These are phyloP conservation scores for Vanrija pseudolonga DNA, from an alignment of 1,284 basidiomycete species.

Conservation along the genomic window DNA sequence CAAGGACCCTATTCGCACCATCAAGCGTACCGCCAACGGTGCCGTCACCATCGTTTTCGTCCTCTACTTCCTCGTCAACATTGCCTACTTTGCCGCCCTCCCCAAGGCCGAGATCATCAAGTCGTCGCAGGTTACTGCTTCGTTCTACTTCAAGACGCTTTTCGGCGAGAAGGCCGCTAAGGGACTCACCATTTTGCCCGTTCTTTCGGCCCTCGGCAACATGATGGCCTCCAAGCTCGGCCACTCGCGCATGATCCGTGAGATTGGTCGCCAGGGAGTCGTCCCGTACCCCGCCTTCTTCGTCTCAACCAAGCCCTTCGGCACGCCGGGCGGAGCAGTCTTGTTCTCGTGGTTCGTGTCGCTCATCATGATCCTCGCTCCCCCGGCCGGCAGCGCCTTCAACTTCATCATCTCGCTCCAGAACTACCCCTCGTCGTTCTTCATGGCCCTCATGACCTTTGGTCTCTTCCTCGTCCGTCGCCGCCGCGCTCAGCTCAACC, in stretches of 20 bases:
- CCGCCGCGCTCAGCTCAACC: slow-evolving; percentile 42
- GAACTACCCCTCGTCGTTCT: slow-evolving; percentile 51
- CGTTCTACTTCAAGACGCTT: slow-evolving; percentile 41
- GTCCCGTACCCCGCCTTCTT: slow-evolving; percentile 38
- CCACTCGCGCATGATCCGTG: slow-evolving; percentile 50
- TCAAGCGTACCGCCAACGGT: slow-evolving; percentile 27
- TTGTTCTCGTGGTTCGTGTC: slow-evolving; percentile 54
- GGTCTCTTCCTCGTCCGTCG: slow-evolving; percentile 52
- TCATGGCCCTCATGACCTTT: slow-evolving; percentile 48
- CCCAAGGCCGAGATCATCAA: slow-evolving; percentile 35
- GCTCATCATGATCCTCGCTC: slow-evolving; percentile 55
- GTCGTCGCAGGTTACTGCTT: slow-evolving; percentile 38
- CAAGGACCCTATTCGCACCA: slow-evolving; percentile 32
- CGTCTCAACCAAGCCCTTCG: slow-evolving; percentile 34
- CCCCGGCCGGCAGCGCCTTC: slow-evolving; percentile 57
- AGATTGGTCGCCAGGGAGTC: slow-evolving; percentile 40
- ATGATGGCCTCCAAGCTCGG: slow-evolving; percentile 40
- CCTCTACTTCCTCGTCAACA: slow-evolving; percentile 30
- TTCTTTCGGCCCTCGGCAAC: slow-evolving; percentile 42
- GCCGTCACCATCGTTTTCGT: slow-evolving; percentile 27
- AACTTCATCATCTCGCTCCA: slow-evolving; percentile 51
- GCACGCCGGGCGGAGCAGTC: slow-evolving; percentile 50
- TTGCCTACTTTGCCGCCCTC: slow-evolving; percentile 49
- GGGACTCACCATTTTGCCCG: slow-evolving; percentile 34
- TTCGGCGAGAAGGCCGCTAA: slow-evolving; percentile 43